Conservation (phyloP, 345 rosid genomes). For the Syzygium grande region DNA sequence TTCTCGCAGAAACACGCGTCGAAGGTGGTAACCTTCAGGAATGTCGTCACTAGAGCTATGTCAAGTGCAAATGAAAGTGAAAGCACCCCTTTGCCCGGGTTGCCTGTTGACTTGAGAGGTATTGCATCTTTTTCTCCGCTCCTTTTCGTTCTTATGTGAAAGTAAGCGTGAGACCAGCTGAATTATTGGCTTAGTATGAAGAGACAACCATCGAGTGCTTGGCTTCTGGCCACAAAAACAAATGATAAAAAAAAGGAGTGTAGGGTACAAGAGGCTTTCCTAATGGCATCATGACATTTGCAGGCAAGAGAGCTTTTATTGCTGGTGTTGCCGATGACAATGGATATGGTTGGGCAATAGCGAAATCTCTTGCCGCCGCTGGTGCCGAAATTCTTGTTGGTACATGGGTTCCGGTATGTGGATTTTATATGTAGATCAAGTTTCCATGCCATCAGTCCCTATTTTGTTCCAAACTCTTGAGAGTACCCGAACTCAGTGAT, state of each 20-base stretch:
- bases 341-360: conserved; percentile 75
- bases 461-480: neutral
- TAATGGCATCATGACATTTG: neutral
- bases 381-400: conserved; percentile 64
- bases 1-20: conserved; percentile 9
- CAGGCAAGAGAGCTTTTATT: conserved; percentile 58
- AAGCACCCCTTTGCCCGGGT: conserved; percentile 26
- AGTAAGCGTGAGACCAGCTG: neutral
- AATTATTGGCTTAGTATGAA: neutral
- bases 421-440: neutral
- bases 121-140: neutral
- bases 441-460: neutral
- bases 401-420: conserved; percentile 64
- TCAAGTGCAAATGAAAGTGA: neutral
- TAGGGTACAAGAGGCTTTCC: neutral
- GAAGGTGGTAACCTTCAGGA: conserved; percentile 6
- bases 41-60: conserved; percentile 22
- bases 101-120: conserved; percentile 59
- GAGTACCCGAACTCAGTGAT: neutral
- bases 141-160: neutral
- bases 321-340: conserved; percentile 70
- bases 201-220: neutral
- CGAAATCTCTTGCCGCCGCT: conserved; percentile 63
- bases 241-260: neutral
- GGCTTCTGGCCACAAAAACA: neutral